A percentile compares a stretch with the other conserved stretches of the same genome.
Evolutionary conservation across 768 basidiomycete genomes (phyloP).

Genomic region (Leucocoprinus sp.): DNA sequence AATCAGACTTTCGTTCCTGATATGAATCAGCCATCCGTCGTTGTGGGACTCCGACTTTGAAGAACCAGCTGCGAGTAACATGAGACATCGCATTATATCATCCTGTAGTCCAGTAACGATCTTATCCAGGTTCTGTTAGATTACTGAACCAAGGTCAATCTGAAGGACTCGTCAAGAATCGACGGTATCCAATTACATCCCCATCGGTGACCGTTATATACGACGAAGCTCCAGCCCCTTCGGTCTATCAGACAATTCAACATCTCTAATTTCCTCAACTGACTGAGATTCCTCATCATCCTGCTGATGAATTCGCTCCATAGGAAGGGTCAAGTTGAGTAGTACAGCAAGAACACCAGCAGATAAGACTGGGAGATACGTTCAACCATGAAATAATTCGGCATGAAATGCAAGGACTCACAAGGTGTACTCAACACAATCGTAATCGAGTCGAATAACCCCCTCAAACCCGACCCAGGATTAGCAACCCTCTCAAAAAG

Average conservation of each 20-base stretch:
- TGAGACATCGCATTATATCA: too few relatives aligned
- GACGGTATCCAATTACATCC: too few relatives aligned
- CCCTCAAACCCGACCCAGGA: constrained; percentile 47
- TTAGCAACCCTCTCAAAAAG: constrained; percentile 56
- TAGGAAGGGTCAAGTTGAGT: constrained; percentile 50
- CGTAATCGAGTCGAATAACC: constrained; percentile 69
- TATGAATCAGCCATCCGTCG: too few relatives aligned
- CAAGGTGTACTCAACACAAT: constrained; percentile 79
- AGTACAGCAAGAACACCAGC: constrained; percentile 50
- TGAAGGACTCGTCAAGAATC: too few relatives aligned
- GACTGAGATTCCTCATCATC: constrained; percentile 15
- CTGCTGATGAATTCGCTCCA: constrained; percentile 11
- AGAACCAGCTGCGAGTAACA: too few relatives aligned
- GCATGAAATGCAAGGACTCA: constrained; percentile 27
- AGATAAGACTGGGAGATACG: constrained; percentile 36
- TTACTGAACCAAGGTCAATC: too few relatives aligned
- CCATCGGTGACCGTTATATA: too few relatives aligned
- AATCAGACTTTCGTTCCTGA: too few relatives aligned
- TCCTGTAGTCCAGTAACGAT: too few relatives aligned
- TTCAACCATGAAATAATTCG: neutral
- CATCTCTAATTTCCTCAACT: neutral
- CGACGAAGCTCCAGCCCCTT: neutral
- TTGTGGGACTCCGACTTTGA: too few relatives aligned
- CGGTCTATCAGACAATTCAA: neutral
- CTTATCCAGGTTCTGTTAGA: too few relatives aligned